Evolutionary conservation across 257 asterid species (phyloP).

Genomic region (Scutellaria baicalensis): DNA sequence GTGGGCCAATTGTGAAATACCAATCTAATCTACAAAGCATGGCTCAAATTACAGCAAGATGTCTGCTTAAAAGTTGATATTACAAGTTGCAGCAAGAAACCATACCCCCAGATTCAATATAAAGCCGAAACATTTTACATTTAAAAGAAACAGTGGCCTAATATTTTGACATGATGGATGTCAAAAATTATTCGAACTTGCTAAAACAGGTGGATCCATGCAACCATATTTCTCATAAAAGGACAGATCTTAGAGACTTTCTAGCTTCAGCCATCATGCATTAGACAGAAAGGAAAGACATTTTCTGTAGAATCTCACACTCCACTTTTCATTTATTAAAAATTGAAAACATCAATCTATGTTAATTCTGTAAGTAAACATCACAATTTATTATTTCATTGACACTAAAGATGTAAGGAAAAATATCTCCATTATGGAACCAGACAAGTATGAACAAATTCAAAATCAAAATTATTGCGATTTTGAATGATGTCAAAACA

Average conservation of each 20-base stretch:
- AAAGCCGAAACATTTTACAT: neutral
- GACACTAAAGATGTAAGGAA: neutral
- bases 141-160: neutral
- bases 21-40: neutral
- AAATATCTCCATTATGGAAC: neutral
- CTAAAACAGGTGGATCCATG: neutral
- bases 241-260: neutral
- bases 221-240: neutral
- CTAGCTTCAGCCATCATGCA: neutral
- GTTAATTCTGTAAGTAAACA: neutral
- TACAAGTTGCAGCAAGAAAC: neutral
- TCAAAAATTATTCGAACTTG: neutral
- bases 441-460: neutral
- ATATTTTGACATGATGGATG: neutral
- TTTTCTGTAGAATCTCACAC: neutral
- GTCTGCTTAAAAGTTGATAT: neutral
- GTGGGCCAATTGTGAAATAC: neutral
- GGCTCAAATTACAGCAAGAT: constrained; percentile 2
- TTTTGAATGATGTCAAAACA: neutral
- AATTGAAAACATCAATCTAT: neutral
- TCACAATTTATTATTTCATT: neutral
- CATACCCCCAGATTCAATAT: neutral
- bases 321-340: neutral
- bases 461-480: neutral
- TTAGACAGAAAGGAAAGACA: neutral